Evolutionary conservation across 1,139 yeast species (phyloP).

Genomic region (Entelexis paramagnoliae): DNA sequence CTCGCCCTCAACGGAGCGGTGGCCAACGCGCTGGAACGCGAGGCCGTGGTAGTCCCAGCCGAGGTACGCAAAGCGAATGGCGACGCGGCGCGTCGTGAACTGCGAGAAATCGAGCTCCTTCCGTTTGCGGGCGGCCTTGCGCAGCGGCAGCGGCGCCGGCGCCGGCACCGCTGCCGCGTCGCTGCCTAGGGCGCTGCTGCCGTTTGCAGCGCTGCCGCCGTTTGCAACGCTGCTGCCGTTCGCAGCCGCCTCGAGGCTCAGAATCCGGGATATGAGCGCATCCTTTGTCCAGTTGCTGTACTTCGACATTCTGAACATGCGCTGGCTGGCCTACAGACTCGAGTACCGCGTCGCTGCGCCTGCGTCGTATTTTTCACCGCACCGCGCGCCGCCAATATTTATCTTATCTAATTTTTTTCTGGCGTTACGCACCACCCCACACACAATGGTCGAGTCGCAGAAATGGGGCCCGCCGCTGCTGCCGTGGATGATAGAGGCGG

Average conservation of each 20-base stretch:
- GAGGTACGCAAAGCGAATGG: constrained; percentile 70
- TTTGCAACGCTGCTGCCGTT: too few relatives aligned
- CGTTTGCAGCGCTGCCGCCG: background rate
- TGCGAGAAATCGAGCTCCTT: constrained; percentile 60
- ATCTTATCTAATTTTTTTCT: constrained; percentile 11
- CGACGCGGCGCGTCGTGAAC: constrained; percentile 59
- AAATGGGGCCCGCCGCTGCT: constrained; percentile 25
- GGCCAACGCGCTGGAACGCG: constrained; percentile 58
- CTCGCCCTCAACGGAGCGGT: constrained; percentile 79
- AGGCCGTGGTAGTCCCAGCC: constrained; percentile 94
- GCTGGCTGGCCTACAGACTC: too few relatives aligned
- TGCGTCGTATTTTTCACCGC: background rate
- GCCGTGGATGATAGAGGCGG: constrained; percentile 42
- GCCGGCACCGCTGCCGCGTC: background rate
- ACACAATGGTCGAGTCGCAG: constrained; percentile 6
- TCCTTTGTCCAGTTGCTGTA: constrained; percentile 46
- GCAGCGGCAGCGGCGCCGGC: too few relatives aligned
- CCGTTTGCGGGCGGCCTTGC: constrained; percentile 24
- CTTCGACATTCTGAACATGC: constrained; percentile 16
- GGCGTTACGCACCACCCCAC: background rate
- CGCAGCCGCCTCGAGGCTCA: constrained; percentile 38
- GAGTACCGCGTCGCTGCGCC: too few relatives aligned
- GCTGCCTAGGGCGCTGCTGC: background rate
- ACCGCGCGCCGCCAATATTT: too few relatives aligned
- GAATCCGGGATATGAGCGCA: constrained; percentile 42